These are phyloP conservation scores for Ganoderma sinense DNA, from an alignment of 1,284 basidiomycete species.

Conservation along the genomic window DNA sequence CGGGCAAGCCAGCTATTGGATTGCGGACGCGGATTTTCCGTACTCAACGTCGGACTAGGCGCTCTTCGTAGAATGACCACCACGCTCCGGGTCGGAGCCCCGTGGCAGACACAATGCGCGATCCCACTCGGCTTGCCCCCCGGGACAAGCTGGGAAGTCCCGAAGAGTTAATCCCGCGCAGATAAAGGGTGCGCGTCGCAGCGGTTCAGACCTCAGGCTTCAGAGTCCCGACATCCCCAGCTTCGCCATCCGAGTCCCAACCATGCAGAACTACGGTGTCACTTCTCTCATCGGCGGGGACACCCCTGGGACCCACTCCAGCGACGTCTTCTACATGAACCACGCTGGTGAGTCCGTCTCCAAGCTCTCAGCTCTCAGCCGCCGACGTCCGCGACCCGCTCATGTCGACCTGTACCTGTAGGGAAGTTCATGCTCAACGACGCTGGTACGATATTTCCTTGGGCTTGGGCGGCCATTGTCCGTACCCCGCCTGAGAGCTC, in stretches of 20 bases:
- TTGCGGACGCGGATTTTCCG: neutral
- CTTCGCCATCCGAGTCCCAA: neutral
- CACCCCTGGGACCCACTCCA: conserved; percentile 12
- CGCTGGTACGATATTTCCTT: neutral
- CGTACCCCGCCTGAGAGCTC: too few species aligned
- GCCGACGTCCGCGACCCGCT: neutral
- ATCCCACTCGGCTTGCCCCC: neutral
- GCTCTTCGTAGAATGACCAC: neutral
- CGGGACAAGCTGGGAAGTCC: neutral
- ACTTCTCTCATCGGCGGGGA: conserved; percentile 24
- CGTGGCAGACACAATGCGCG: neutral
- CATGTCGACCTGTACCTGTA: neutral
- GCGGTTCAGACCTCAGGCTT: neutral
- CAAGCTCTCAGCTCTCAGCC: neutral
- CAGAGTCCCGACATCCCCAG: neutral
- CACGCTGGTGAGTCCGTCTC: conserved; percentile 3
- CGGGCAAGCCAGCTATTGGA: neutral
- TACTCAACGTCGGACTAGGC: neutral
- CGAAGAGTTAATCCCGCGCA: neutral
- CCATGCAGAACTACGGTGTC: neutral
- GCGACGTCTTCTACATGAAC: conserved; percentile 17
- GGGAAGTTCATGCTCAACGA: conserved; percentile 10
- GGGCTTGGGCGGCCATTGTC: too few species aligned
- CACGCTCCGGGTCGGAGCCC: neutral
- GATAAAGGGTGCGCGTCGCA: neutral